These are phyloP conservation scores for Penicillium sp. DNA, from an alignment of 2,329 filamentous ascomycete genomes.

Conservation along the genomic window DNA sequence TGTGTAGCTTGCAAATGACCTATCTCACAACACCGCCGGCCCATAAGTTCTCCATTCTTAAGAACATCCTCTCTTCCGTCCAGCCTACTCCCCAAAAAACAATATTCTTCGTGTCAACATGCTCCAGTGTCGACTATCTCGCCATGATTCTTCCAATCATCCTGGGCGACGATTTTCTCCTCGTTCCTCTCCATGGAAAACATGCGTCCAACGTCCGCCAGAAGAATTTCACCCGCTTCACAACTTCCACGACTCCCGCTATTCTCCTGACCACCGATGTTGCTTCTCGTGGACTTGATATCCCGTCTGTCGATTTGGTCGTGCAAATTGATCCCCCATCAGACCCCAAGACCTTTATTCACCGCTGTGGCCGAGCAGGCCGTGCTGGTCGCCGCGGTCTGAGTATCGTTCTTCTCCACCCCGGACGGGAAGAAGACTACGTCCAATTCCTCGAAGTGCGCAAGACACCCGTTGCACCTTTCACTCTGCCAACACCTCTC, in stretches of 20 bases:
- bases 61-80: constrained; percentile 66
- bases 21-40: constrained; percentile 74
- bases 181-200: constrained; percentile 88
- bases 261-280: constrained; percentile 91
- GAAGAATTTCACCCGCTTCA: constrained; percentile 81
- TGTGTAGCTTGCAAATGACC: constrained; percentile 72
- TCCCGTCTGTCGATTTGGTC: constrained; percentile 86
- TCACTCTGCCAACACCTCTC: constrained; percentile 60
- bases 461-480: constrained; percentile 73
- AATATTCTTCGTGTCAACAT: constrained; percentile 91
- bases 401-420: constrained; percentile 80
- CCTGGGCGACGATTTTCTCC: constrained; percentile 63
- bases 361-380: constrained; percentile 63
- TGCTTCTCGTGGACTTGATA: constrained; percentile 84
- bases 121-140: constrained; percentile 93
- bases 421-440: constrained; percentile 86
- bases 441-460: constrained; percentile 80
- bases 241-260: constrained; percentile 69
- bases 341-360: constrained; percentile 80
- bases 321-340: constrained; percentile 82
- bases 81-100: constrained; percentile 75
- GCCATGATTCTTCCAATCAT: constrained; percentile 73
- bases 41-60: constrained; percentile 74
- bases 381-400: constrained; percentile 69
- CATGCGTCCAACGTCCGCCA: constrained; percentile 82